These are phyloP conservation scores for Pueraria montana DNA, from an alignment of 306 rosid genomes.

Conservation along the genomic window DNA sequence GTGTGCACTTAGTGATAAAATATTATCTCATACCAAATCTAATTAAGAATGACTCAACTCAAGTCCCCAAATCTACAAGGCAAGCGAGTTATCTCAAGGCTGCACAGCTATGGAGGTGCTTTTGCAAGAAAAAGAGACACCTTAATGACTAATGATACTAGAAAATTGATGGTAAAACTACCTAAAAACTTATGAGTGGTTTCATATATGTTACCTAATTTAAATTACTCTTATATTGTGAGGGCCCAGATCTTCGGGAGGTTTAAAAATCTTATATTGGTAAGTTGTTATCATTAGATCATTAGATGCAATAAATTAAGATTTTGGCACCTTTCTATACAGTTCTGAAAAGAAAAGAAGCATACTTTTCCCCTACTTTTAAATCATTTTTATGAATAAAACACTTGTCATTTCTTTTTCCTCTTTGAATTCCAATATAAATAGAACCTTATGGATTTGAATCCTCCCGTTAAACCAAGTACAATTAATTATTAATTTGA, in stretches of 20 bases:
- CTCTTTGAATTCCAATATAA: background rate
- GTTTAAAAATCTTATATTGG: background rate
- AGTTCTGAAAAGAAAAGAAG: conserved; percentile 14
- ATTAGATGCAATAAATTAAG: background rate
- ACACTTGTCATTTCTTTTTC: background rate
- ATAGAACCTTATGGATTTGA: background rate
- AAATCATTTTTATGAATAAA: background rate
- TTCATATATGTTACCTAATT: conserved; percentile 9
- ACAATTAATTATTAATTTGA: background rate
- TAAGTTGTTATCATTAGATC: background rate
- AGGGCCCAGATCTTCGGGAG: background rate
- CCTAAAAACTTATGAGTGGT: background rate
- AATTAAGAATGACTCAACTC: background rate
- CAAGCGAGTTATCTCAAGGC: background rate
- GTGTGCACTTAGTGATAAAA: background rate
- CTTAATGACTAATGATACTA: background rate
- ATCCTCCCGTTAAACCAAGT: background rate
- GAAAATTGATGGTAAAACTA: conserved; percentile 18
- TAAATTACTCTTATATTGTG: background rate
- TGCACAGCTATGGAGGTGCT: background rate
- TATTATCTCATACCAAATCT: background rate
- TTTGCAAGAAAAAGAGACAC: conserved; percentile 3
- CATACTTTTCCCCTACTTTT: background rate
- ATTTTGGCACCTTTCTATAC: background rate
- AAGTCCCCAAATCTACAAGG: background rate